Percentiles rank a stretch among this genome's conserved stretches.
phyloP scores from a whole-genome alignment of 2,329 filamentous ascomycete species.

The Sarocladium kiliense region DNA sequence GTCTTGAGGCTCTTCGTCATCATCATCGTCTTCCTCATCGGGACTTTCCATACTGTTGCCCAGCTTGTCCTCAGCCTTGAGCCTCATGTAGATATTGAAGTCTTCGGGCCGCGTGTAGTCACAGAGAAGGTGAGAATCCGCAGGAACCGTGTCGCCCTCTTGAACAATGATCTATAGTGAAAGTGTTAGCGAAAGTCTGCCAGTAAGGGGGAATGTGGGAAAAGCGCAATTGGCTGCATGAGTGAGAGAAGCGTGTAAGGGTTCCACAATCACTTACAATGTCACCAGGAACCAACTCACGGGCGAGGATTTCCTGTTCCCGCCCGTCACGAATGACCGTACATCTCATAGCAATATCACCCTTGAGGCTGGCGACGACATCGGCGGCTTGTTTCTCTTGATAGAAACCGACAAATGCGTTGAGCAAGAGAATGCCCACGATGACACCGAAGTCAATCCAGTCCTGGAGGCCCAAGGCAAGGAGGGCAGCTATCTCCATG shows the following conservation, averaged over 20 bases:
- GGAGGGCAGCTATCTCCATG: conserved; percentile 71
- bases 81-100: conserved; percentile 43
- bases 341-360: conserved; percentile 73
- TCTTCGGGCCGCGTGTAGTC: conserved; percentile 63
- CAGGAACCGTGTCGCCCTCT: conserved; percentile 66
- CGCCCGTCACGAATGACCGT: conserved; percentile 62
- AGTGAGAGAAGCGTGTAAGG: no score
- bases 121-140: conserved; percentile 67
- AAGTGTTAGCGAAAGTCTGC: background rate
- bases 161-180: conserved; percentile 59
- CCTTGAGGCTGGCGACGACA: conserved; percentile 69
- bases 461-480: conserved; percentile 69
- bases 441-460: conserved; percentile 73
- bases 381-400: conserved; percentile 78
- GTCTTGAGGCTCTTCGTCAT: background rate
- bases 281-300: conserved; percentile 71
- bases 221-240: no score
- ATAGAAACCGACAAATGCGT: conserved; percentile 74
- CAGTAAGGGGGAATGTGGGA: no score
- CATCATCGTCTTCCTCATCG: conserved; percentile 39
- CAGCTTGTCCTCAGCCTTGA: conserved; percentile 59
- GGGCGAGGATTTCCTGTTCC: conserved; percentile 64
- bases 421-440: conserved; percentile 68
- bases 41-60: conserved; percentile 46
- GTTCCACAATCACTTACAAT: no score